These are phyloP conservation scores for Fusarium torreyae DNA, from an alignment of 2,329 filamentous ascomycete species.

Conservation along the genomic window DNA sequence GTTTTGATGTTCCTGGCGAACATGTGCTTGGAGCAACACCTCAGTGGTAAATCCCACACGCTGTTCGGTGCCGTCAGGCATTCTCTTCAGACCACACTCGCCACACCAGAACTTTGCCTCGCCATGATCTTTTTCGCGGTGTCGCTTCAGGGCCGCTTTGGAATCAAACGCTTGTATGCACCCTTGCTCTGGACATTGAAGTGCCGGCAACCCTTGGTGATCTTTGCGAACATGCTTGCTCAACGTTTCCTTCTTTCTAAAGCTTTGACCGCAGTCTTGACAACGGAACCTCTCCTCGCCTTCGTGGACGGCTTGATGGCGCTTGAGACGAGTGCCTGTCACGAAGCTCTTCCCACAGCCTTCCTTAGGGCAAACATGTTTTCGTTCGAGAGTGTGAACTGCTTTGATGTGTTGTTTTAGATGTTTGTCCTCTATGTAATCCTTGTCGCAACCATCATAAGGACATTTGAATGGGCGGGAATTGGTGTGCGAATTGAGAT, in stretches of 20 bases:
- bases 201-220: slow-evolving; percentile 81
- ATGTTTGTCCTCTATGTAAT: slow-evolving; percentile 89
- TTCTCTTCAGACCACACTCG: slow-evolving; percentile 70
- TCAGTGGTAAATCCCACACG: slow-evolving; percentile 79
- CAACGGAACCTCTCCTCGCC: slow-evolving; percentile 83
- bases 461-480: slow-evolving; percentile 84
- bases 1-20: slow-evolving; percentile 79
- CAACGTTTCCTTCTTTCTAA: slow-evolving; percentile 89
- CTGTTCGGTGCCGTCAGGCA: slow-evolving; percentile 58
- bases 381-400: slow-evolving; percentile 79
- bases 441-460: slow-evolving; percentile 81
- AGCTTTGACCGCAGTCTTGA: slow-evolving; percentile 81
- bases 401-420: slow-evolving; percentile 88
- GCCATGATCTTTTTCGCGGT: slow-evolving; percentile 79
- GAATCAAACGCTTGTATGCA: slow-evolving; percentile 83
- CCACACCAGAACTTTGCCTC: slow-evolving; percentile 82
- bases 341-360: slow-evolving; percentile 86
- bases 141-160: slow-evolving; percentile 77
- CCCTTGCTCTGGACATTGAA: slow-evolving; percentile 72
- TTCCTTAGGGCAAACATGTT: slow-evolving; percentile 78
- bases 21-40: slow-evolving; percentile 79
- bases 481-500: slow-evolving; percentile 87
- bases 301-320: slow-evolving; percentile 82
- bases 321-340: slow-evolving; percentile 81
- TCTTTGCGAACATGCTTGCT: slow-evolving; percentile 84